These are phyloP conservation scores for Edaphochlamys debaryana DNA, from an alignment of 139 green algal species.

Conservation along the genomic window DNA sequence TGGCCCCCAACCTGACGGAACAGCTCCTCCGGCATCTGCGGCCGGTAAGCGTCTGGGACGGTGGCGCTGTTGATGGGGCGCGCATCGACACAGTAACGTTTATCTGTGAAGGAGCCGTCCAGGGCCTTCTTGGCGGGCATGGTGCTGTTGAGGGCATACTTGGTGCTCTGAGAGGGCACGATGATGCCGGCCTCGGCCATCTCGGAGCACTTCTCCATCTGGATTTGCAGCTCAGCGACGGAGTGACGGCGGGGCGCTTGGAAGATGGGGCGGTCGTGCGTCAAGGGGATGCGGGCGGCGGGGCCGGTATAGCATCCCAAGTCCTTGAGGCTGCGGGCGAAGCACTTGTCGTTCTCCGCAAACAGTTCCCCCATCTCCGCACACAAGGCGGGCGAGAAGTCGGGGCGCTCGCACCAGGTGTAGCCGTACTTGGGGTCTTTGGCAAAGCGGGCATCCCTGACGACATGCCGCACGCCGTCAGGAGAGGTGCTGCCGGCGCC, in stretches of 20 bases:
- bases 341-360: neutral
- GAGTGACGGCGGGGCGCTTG: neutral
- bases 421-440: too few relatives aligned
- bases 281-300: neutral
- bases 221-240: too few relatives aligned
- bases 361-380: too few relatives aligned
- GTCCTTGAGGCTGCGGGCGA: neutral
- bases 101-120: slow-evolving; percentile 29
- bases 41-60: neutral
- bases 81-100: slow-evolving; percentile 39
- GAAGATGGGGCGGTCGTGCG: slow-evolving; percentile 3
- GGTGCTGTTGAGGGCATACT: slow-evolving; percentile 13
- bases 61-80: slow-evolving; percentile 30
- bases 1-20: too few relatives aligned
- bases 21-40: too few relatives aligned
- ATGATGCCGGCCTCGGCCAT: slow-evolving; percentile 19
- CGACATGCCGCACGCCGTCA: too few relatives aligned
- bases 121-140: slow-evolving; percentile 40
- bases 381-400: too few relatives aligned
- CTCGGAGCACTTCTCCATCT: too few relatives aligned
- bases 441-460: too few relatives aligned
- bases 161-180: neutral
- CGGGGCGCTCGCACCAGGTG: too few relatives aligned
- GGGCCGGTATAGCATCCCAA: neutral
- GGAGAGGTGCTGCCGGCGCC: too few relatives aligned